Percentiles rank a stretch among this genome's conserved stretches.
phyloP scores from a whole-genome alignment of 441 rosid genomes.

The Sinapis alba region DNA sequence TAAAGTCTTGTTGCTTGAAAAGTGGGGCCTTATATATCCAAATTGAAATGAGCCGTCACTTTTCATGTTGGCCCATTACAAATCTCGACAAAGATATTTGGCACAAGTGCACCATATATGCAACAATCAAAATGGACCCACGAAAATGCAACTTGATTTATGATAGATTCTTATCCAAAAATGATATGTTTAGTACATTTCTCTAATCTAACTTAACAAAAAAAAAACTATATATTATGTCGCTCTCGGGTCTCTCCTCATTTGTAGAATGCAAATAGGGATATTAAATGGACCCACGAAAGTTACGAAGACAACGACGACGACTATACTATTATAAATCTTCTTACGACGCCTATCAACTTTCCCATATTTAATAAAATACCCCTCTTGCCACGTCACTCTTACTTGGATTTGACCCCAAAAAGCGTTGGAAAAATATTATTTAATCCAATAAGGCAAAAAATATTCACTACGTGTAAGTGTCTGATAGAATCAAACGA shows the following conservation, averaged over 20 bases:
- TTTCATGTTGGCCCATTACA: slow-evolving; percentile 9
- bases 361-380: background rate
- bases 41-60: background rate
- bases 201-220: background rate
- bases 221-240: background rate
- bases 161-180: slow-evolving; percentile 35
- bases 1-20: slow-evolving; percentile 15
- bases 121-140: slow-evolving; percentile 22
- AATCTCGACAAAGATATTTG: background rate
- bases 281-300: slow-evolving; percentile 29
- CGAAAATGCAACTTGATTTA: slow-evolving; percentile 25
- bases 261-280: slow-evolving; percentile 8
- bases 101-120: background rate
- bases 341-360: background rate
- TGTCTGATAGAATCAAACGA: background rate
- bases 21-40: background rate
- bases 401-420: slow-evolving; percentile 41
- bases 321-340: background rate
- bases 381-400: slow-evolving; percentile 29
- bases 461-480: background rate
- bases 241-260: slow-evolving; percentile 2
- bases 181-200: slow-evolving; percentile 17
- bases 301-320: slow-evolving; percentile 4
- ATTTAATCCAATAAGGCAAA: slow-evolving; percentile 16
- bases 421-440: background rate